Evolutionary conservation across 441 rosid genomes (phyloP).

Genomic region (Omphalea diandra): DNA sequence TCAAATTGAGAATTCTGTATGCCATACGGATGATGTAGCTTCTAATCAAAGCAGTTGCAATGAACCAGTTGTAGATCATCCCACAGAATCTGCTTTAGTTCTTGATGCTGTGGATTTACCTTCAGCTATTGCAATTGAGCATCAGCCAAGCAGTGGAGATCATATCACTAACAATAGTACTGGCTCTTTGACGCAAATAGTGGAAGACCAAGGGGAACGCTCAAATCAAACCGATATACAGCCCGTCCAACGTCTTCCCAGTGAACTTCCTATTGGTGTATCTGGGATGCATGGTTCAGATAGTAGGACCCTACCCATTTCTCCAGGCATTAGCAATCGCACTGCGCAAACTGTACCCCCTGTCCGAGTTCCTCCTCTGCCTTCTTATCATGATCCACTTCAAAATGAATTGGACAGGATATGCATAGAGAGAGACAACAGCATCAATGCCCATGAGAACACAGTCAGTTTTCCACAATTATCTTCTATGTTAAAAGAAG

Average conservation of each 20-base stretch:
- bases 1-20: slow-evolving; percentile 31
- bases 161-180: slow-evolving; percentile 23
- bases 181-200: slow-evolving; percentile 25
- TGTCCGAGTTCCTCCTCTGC: slow-evolving; percentile 35
- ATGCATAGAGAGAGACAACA: slow-evolving; percentile 46
- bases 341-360: slow-evolving; percentile 31
- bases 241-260: slow-evolving; percentile 27
- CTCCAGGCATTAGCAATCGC: slow-evolving; percentile 29
- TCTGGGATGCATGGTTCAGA: slow-evolving; percentile 23
- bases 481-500: slow-evolving; percentile 26
- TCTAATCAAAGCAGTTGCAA: slow-evolving; percentile 28
- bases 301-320: slow-evolving; percentile 22
- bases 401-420: slow-evolving; percentile 78
- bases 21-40: slow-evolving; percentile 23
- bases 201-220: slow-evolving; percentile 31
- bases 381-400: slow-evolving; percentile 56
- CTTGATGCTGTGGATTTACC: slow-evolving; percentile 20
- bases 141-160: slow-evolving; percentile 28
- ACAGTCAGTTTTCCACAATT: slow-evolving; percentile 40
- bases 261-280: slow-evolving; percentile 19
- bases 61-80: slow-evolving; percentile 25
- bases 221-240: slow-evolving; percentile 29
- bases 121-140: slow-evolving; percentile 27
- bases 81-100: slow-evolving; percentile 17
- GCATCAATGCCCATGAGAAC: slow-evolving; percentile 44